Conservation (phyloP, 192 early-diverging fungal species). For the Neocallimastix lanati region DNA sequence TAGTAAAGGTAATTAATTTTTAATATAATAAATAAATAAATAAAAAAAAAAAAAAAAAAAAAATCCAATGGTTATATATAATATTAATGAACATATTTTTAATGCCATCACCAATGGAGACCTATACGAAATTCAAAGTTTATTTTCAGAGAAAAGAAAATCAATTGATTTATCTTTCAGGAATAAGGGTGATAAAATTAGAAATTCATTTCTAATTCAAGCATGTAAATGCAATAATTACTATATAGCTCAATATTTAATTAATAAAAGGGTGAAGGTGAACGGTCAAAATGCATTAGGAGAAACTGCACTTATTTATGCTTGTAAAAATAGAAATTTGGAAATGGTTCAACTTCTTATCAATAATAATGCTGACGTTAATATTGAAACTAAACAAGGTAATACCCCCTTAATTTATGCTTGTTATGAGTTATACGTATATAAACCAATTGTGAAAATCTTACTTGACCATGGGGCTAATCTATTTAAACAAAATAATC, state of each 20-base stretch:
- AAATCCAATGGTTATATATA: neutral
- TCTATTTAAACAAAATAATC: neutral
- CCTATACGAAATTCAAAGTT: neutral
- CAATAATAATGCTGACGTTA: neutral
- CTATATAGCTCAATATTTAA: neutral
- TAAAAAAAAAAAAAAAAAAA: too few relatives aligned
- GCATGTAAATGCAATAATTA: neutral
- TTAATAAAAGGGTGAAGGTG: neutral
- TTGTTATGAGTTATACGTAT: neutral
- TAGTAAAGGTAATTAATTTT: too few relatives aligned
- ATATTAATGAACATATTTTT: neutral
- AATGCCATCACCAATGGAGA: neutral
- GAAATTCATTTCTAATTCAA: neutral
- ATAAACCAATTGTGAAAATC: neutral
- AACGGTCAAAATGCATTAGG: neutral
- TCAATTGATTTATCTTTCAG: neutral
- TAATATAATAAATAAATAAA: too few relatives aligned
- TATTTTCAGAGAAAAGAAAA: neutral
- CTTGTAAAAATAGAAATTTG: neutral
- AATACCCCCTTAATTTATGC: neutral
- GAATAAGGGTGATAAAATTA: neutral
- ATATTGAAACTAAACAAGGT: neutral
- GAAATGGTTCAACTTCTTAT: neutral
- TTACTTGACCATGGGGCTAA: neutral
- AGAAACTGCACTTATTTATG: neutral